Conservation (phyloP, 768 basidiomycete genomes). For the Mycena leptocephala region DNA sequence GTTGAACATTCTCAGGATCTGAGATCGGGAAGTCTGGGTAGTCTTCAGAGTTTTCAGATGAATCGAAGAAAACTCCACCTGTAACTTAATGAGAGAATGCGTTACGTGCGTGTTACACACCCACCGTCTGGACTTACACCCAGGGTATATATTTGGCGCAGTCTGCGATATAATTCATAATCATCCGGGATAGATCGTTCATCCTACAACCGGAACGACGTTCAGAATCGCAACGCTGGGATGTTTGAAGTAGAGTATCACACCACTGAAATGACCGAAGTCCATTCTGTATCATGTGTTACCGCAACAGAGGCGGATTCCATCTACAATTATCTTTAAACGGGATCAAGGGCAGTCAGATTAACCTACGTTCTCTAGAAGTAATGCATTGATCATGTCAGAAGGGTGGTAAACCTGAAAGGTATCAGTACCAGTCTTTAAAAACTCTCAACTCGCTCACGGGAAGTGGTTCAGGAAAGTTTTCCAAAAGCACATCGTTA, state of each 20-base stretch:
- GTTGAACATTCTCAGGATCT: background rate
- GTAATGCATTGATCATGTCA: background rate
- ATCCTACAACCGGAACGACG: background rate
- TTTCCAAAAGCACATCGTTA: background rate
- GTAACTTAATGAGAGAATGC: background rate
- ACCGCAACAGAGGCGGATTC: background rate
- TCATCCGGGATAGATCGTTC: background rate
- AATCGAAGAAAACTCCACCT: background rate
- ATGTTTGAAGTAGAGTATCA: background rate
- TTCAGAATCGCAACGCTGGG: background rate
- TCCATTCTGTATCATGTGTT: background rate
- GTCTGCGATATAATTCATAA: background rate
- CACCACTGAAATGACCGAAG: background rate
- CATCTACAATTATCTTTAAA: background rate
- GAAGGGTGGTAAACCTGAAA: constrained; percentile 7
- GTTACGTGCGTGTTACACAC: background rate
- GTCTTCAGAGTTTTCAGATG: background rate
- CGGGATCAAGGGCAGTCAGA: background rate
- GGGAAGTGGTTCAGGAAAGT: background rate
- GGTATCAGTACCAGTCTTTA: background rate
- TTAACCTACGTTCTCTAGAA: background rate
- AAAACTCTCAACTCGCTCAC: background rate
- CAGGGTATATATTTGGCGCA: background rate
- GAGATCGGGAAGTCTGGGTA: no score
- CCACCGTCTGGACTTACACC: background rate